Conservation (phyloP, 805 yeast genomes). For the Yarrowia divulgata region DNA sequence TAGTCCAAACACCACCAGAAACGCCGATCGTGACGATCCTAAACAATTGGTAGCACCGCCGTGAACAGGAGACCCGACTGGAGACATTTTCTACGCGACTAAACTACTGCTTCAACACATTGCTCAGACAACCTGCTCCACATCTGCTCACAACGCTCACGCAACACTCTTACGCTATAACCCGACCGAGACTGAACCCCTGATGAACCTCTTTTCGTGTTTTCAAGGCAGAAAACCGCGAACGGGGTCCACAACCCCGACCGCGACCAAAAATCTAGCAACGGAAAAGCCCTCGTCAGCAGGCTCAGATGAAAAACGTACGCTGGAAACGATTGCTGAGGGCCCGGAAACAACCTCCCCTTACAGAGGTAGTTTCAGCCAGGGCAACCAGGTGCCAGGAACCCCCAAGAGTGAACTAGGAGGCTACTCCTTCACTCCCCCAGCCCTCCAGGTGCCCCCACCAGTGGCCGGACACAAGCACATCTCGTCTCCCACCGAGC, state of each 20-base stretch:
- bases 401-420: conserved; percentile 7
- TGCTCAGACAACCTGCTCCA: not conserved
- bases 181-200: not conserved
- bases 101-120: not conserved
- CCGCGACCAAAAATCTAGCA: not conserved
- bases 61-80: conserved; percentile 22
- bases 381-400: conserved; percentile 8
- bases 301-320: conserved; percentile 23
- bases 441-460: conserved; percentile 17
- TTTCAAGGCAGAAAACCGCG: conserved; percentile 24
- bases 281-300: conserved; percentile 18
- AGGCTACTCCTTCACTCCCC: conserved; percentile 22
- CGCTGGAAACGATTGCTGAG: conserved; percentile 25
- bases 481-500: conserved; percentile 24
- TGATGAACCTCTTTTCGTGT: conserved; percentile 34
- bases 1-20: not conserved
- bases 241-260: conserved; percentile 15
- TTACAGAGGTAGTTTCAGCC: not conserved
- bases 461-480: conserved; percentile 12
- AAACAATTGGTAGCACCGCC: conserved; percentile 11
- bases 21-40: conserved; percentile 35
- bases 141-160: not conserved
- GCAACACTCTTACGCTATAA: not conserved
- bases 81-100: conserved; percentile 7
- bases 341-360: conserved; percentile 23